phyloP scores from a whole-genome alignment of 192 early-diverging fungal species.

The Piromyces finnis region DNA sequence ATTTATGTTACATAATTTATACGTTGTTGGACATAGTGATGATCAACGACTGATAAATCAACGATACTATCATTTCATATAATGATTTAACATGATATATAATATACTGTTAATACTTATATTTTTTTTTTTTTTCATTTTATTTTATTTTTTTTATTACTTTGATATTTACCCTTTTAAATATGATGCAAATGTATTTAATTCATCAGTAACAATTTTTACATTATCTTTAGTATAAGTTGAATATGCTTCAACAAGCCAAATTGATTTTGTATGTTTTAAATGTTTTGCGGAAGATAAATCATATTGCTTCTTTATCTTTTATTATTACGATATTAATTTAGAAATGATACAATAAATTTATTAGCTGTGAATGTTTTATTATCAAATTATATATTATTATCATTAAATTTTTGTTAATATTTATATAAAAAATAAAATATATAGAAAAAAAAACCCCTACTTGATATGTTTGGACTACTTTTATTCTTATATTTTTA shows the following conservation, averaged over 20 bases:
- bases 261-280: not conserved
- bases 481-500: not conserved
- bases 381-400: too few relatives aligned
- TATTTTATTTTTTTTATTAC: too few relatives aligned
- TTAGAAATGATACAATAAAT: too few relatives aligned
- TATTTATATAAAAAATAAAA: too few relatives aligned
- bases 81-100: too few relatives aligned
- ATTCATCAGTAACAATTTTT: not conserved
- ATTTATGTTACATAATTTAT: not conserved
- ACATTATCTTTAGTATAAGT: not conserved
- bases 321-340: too few relatives aligned
- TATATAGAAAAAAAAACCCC: not conserved
- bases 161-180: not conserved
- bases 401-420: too few relatives aligned
- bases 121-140: too few relatives aligned
- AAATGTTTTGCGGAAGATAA: not conserved
- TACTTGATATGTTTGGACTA: not conserved
- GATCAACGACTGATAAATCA: not conserved
- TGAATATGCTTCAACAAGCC: not conserved
- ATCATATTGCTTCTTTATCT: not conserved
- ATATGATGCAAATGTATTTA: not conserved
- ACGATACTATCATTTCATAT: not conserved
- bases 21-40: not conserved
- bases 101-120: too few relatives aligned
- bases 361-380: too few relatives aligned